Percentiles rank a stretch among this genome's conserved stretches.
These are phyloP conservation scores for Gentiana straminea DNA, from an alignment of 257 asterid genomes.

Conservation along the genomic window DNA sequence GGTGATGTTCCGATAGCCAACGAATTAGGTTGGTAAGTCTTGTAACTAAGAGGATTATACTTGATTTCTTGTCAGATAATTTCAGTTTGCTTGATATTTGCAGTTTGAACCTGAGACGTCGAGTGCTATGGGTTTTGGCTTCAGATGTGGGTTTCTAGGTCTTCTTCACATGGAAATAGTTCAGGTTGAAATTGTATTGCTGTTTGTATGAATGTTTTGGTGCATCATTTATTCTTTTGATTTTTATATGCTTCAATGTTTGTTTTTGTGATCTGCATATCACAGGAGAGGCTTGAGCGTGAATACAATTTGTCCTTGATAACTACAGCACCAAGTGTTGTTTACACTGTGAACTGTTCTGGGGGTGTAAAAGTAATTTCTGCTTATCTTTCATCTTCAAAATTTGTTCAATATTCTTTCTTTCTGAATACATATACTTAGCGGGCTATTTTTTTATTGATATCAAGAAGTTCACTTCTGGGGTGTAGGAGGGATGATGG, in stretches of 20 bases:
- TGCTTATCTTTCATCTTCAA: slow-evolving; percentile 29
- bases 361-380: slow-evolving; percentile 78
- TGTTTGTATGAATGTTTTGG: slow-evolving; percentile 7
- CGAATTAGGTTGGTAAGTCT: no score
- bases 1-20: no score
- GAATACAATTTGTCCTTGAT: slow-evolving; percentile 87
- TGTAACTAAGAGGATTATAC: no score
- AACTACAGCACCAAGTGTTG: slow-evolving; percentile 98
- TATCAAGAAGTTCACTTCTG: no score
- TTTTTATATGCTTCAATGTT: slow-evolving; percentile 12
- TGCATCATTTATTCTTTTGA: slow-evolving; percentile 5
- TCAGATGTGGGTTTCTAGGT: slow-evolving; percentile 97
- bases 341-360: slow-evolving; percentile 66
- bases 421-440: not conserved
- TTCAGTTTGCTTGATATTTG: not conserved
- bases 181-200: slow-evolving; percentile 44
- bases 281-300: slow-evolving; percentile 96
- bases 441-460: no score
- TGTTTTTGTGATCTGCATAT: slow-evolving; percentile 7
- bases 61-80: no score
- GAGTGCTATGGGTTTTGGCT: slow-evolving; percentile 99
- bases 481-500: no score
- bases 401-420: slow-evolving; percentile 7
- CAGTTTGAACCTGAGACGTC: slow-evolving; percentile 98
- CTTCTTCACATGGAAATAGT: slow-evolving; percentile 99